Evolutionary conservation across 805 yeast genomes (phyloP).

Genomic region (Teunomyces pallodes): DNA sequence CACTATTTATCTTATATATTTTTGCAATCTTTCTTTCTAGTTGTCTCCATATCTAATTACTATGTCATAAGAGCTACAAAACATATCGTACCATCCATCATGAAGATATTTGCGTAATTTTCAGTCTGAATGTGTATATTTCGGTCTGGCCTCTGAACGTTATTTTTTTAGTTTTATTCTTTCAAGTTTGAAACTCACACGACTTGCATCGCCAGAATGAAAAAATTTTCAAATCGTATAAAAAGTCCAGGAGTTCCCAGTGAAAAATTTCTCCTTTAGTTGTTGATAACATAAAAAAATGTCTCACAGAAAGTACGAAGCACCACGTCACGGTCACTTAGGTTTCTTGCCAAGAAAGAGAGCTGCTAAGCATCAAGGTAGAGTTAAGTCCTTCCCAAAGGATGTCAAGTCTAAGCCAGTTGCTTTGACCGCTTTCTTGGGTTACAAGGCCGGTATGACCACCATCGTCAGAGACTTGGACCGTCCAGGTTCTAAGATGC

Average conservation of each 20-base stretch:
- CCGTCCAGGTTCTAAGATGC: constrained; percentile 99
- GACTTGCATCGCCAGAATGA: constrained; percentile 5
- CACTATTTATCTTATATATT: background rate
- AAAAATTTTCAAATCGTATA: constrained; percentile 12
- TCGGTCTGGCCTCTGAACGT: background rate
- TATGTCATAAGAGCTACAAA: background rate
- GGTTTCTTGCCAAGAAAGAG: constrained; percentile 99
- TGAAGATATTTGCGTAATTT: background rate
- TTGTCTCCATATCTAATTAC: background rate
- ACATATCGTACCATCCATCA: background rate
- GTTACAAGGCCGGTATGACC: constrained; percentile 99
- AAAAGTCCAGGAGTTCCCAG: background rate
- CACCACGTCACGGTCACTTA: constrained; percentile 99
- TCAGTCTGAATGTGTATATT: background rate
- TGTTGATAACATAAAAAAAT: constrained; percentile 42
- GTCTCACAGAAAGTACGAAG: constrained; percentile 99
- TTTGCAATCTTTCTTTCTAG: background rate
- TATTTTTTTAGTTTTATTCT: background rate
- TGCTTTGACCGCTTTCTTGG: constrained; percentile 98
- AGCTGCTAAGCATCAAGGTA: constrained; percentile 97
- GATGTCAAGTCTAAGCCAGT: constrained; percentile 97
- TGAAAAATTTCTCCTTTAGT: constrained; percentile 17
- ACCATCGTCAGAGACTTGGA: constrained; percentile 99
- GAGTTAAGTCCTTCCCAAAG: constrained; percentile 99
- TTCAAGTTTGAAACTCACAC: constrained; percentile 2